Evolutionary conservation across 805 yeast species (phyloP).

Genomic region (Candida tammaniensis): DNA sequence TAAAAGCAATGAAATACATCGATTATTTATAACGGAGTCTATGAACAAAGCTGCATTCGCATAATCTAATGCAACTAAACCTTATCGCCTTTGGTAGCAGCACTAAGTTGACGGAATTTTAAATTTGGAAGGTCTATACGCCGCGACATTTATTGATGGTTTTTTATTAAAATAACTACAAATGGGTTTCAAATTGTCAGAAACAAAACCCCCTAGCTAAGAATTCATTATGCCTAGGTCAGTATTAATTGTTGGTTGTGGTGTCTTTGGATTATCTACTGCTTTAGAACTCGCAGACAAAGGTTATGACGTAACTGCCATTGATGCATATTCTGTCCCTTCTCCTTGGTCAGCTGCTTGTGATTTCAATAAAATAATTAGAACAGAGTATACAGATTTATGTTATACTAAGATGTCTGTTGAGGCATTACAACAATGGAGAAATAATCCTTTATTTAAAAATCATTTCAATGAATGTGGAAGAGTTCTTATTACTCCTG

Average conservation of each 20-base stretch:
- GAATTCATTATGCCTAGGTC: slow-evolving; percentile 7
- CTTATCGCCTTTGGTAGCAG: too few relatives aligned
- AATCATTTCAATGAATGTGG: slow-evolving; percentile 41
- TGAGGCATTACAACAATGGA: slow-evolving; percentile 44
- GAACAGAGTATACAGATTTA: slow-evolving; percentile 45
- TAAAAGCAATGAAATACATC: too few relatives aligned
- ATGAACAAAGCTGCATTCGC: too few relatives aligned
- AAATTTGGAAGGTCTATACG: too few relatives aligned
- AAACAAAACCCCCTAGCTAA: neutral
- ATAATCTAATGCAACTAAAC: too few relatives aligned
- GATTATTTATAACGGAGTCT: too few relatives aligned
- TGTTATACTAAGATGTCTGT: slow-evolving; percentile 42
- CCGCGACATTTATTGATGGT: too few relatives aligned
- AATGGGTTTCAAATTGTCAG: neutral
- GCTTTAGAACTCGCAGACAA: slow-evolving; percentile 14
- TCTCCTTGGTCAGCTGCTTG: slow-evolving; percentile 47
- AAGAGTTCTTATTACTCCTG: slow-evolving; percentile 36
- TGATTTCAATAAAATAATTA: slow-evolving; percentile 48
- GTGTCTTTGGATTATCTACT: slow-evolving; percentile 16
- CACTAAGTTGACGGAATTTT: too few relatives aligned
- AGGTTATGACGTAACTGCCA: slow-evolving; percentile 13
- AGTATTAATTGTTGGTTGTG: slow-evolving; percentile 16
- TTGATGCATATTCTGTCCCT: slow-evolving; percentile 35
- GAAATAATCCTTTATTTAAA: slow-evolving; percentile 28
- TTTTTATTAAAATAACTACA: neutral